Conservation (phyloP, 1,284 basidiomycete species). For the Lignosus rhinocerotis region DNA sequence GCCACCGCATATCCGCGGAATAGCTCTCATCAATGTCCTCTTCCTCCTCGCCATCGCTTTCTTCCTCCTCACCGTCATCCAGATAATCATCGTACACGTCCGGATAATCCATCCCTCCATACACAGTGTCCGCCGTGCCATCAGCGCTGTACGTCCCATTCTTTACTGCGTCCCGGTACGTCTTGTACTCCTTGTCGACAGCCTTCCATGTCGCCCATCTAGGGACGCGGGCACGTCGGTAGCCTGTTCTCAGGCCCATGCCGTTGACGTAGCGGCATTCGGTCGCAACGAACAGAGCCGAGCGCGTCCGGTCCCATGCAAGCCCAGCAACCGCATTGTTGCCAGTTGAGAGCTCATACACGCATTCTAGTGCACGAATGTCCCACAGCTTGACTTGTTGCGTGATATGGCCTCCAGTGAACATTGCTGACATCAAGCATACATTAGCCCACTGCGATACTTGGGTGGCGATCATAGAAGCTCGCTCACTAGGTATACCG, state of each 20-base stretch:
- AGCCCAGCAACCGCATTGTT: conserved; percentile 36
- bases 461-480: background rate
- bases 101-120: conserved; percentile 13
- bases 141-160: background rate
- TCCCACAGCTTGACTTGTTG: conserved; percentile 40
- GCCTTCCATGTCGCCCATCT: conserved; percentile 21
- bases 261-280: conserved; percentile 35
- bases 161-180: conserved; percentile 5
- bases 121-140: background rate
- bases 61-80: conserved; percentile 2
- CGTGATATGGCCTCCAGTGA: conserved; percentile 27
- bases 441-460: background rate
- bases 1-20: conserved; percentile 32
- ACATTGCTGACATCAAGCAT: conserved; percentile 25
- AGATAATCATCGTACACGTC: conserved; percentile 12
- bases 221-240: conserved; percentile 28
- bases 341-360: conserved; percentile 41
- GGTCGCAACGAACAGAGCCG: conserved; percentile 36
- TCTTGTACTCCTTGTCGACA: conserved; percentile 15
- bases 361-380: conserved; percentile 29
- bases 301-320: conserved; percentile 33
- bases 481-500: conserved; percentile 29
- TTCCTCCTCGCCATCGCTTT: conserved; percentile 9
- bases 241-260: conserved; percentile 34
- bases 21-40: conserved; percentile 24